Conservation (phyloP, 306 rosid genomes). For the Adenanthera pavonina region DNA sequence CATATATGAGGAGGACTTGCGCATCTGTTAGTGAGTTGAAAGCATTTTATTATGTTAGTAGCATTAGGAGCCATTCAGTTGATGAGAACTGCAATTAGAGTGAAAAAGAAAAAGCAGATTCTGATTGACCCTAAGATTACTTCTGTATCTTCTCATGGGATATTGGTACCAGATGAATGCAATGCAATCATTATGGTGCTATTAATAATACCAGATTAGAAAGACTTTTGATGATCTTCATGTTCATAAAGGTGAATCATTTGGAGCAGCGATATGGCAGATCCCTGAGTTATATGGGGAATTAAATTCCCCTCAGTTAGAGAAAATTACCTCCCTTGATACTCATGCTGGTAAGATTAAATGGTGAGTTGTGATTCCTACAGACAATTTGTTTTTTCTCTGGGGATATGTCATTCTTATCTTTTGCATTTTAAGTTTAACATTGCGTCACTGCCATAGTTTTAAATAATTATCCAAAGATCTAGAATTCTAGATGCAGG, state of each 20-base stretch:
- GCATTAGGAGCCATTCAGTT: slow-evolving; percentile 3
- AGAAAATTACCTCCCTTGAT: slow-evolving; percentile 76
- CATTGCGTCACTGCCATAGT: slow-evolving; percentile 5
- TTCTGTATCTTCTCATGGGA: not conserved
- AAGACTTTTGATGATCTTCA: slow-evolving; percentile 31
- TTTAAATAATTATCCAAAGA: slow-evolving; percentile 23
- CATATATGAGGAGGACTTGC: not conserved
- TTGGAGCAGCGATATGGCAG: slow-evolving; percentile 97
- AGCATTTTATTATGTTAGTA: not conserved
- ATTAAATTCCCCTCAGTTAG: slow-evolving; percentile 90
- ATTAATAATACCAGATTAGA: not conserved
- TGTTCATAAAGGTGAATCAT: slow-evolving; percentile 77
- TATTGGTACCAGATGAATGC: not conserved
- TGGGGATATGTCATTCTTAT: slow-evolving; percentile 8
- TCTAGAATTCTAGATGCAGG: not conserved
- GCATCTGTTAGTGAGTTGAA: not conserved
- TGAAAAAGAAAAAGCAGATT: not conserved
- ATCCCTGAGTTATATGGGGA: slow-evolving; percentile 96
- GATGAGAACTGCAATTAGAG: not conserved
- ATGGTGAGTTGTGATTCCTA: slow-evolving; percentile 64
- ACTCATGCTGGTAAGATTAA: slow-evolving; percentile 75
- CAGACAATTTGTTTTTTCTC: slow-evolving; percentile 20
- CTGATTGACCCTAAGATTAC: not conserved
- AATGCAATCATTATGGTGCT: slow-evolving; percentile 1
- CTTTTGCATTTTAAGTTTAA: slow-evolving; percentile 19